These are phyloP conservation scores for Coniochaeta pulveracea DNA, from an alignment of 2,329 filamentous ascomycete genomes.

Conservation along the genomic window DNA sequence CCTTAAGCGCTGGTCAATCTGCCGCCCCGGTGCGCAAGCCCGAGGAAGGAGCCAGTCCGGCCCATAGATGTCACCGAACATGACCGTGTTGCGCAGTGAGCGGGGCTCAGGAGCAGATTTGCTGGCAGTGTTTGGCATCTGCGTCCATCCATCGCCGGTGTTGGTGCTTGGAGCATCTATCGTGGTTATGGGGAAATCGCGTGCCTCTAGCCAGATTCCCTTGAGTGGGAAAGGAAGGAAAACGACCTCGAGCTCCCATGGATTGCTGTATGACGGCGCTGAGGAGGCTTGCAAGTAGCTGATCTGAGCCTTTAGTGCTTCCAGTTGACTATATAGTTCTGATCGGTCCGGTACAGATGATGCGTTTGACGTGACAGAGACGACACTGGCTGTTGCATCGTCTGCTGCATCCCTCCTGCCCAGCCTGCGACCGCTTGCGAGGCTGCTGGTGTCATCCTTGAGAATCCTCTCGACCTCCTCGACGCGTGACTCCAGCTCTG, in stretches of 20 bases:
- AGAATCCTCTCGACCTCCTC: conserved; percentile 46
- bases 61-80: conserved; percentile 30
- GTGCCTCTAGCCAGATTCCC: conserved; percentile 39
- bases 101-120: conserved; percentile 31
- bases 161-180: conserved; percentile 19
- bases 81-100: conserved; percentile 35
- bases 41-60: conserved; percentile 56
- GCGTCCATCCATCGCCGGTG: conserved; percentile 40
- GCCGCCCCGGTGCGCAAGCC: conserved; percentile 51
- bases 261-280: conserved; percentile 48
- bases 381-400: conserved; percentile 31
- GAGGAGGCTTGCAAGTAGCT: conserved; percentile 43
- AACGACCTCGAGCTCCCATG: conserved; percentile 68
- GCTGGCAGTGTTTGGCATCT: conserved; percentile 36
- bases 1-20: conserved; percentile 58
- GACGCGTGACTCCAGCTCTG: conserved; percentile 55
- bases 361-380: conserved; percentile 31
- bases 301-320: conserved; percentile 37
- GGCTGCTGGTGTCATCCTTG: conserved; percentile 31
- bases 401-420: conserved; percentile 24
- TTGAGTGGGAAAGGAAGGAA: conserved; percentile 59
- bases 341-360: conserved; percentile 27
- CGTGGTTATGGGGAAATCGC: conserved; percentile 30
- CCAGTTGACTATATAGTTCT: conserved; percentile 38
- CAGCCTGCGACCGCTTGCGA: conserved; percentile 21